Conservation (phyloP, 148 eudicot species). For the Linanthus parryae region DNA sequence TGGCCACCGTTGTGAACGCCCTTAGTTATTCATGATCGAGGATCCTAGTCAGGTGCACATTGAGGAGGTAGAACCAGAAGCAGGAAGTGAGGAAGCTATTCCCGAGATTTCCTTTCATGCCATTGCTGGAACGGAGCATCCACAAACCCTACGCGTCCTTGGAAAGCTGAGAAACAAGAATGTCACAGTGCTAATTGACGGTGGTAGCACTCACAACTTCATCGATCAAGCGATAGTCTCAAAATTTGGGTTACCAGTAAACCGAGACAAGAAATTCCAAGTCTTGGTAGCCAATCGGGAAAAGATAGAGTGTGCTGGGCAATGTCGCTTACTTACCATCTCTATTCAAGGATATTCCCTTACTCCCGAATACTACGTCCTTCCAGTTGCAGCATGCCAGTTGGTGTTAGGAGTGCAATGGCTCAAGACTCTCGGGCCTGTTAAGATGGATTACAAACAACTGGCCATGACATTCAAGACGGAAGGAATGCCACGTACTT, state of each 20-base stretch:
- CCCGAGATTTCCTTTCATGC: conserved; percentile 10
- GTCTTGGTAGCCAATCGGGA: neutral
- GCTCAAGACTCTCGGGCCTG: neutral
- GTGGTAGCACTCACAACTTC: conserved; percentile 5
- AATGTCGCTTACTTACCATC: neutral
- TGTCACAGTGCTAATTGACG: conserved; percentile 1
- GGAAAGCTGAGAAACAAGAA: conserved; percentile 7
- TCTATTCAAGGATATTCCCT: neutral
- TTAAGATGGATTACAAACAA: neutral
- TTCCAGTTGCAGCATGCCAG: neutral
- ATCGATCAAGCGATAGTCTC: conserved; percentile 1
- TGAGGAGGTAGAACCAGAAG: neutral
- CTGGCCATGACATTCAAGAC: neutral
- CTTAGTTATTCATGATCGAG: no score
- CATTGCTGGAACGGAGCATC: neutral
- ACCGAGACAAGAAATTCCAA: neutral
- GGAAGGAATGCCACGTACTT: neutral
- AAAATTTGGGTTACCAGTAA: neutral
- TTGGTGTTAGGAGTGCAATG: neutral
- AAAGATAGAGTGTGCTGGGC: neutral
- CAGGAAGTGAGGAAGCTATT: neutral
- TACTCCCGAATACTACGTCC: neutral
- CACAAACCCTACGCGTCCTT: neutral
- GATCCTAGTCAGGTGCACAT: neutral
- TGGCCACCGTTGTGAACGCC: neutral